Conservation (phyloP, 805 yeast species). For the Scheffersomyces lignosus region DNA sequence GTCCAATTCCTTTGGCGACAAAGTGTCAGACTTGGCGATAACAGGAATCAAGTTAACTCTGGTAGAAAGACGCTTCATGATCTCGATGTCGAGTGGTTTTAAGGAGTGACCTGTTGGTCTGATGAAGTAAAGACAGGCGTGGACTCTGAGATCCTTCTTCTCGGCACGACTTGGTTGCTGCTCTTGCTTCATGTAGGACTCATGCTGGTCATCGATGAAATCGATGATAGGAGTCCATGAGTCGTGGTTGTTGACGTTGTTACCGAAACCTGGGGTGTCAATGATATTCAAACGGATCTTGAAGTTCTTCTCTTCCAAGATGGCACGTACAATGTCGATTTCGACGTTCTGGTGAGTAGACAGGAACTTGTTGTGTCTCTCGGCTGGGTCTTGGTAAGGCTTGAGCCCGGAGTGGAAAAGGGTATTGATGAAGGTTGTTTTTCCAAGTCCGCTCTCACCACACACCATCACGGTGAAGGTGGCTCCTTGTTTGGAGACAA, state of each 20-base stretch:
- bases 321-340: conserved; percentile 76
- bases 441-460: conserved; percentile 91
- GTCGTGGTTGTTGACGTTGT: conserved; percentile 79
- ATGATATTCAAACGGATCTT: conserved; percentile 73
- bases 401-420: conserved; percentile 74
- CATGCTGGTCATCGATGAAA: conserved; percentile 90
- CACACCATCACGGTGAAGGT: conserved; percentile 81
- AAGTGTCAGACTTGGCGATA: conserved; percentile 85
- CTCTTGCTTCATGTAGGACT: conserved; percentile 85
- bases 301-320: conserved; percentile 81
- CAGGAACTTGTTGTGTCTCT: conserved; percentile 58
- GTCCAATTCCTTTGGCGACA: conserved; percentile 67
- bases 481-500: conserved; percentile 73
- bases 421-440: conserved; percentile 87
- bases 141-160: conserved; percentile 82
- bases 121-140: conserved; percentile 85
- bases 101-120: conserved; percentile 89
- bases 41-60: conserved; percentile 88
- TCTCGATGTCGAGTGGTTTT: conserved; percentile 83
- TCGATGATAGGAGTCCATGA: conserved; percentile 87
- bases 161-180: conserved; percentile 77
- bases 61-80: conserved; percentile 78
- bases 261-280: conserved; percentile 95
- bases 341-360: conserved; percentile 65
- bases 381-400: conserved; percentile 53